A percentile compares a stretch with the other conserved stretches of the same genome.
phyloP scores from a whole-genome alignment of 2,329 filamentous ascomycete genomes.

The Monosporascus cannonballus region DNA sequence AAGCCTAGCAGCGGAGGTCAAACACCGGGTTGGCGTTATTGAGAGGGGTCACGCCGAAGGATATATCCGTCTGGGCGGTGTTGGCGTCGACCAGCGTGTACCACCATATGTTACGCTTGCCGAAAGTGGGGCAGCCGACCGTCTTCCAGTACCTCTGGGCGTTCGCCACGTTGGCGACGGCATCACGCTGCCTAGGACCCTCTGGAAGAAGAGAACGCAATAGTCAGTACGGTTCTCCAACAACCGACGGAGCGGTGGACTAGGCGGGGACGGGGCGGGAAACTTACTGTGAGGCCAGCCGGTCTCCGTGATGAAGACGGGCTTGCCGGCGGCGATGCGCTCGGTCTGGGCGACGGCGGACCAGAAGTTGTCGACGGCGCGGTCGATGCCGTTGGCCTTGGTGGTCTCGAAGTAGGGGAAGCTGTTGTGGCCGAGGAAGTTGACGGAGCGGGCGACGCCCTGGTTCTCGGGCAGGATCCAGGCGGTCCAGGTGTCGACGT shows the following conservation, averaged over 20 bases:
- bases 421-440: conserved; percentile 23
- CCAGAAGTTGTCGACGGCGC: conserved; percentile 20
- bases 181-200: conserved; percentile 19
- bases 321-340: conserved; percentile 20
- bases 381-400: conserved; percentile 20
- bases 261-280: neutral
- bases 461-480: conserved; percentile 23
- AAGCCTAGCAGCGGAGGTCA: conserved; percentile 14
- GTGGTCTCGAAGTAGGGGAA: conserved; percentile 26
- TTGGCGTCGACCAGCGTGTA: conserved; percentile 48
- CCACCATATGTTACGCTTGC: conserved; percentile 41
- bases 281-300: conserved; percentile 24
- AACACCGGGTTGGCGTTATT: conserved; percentile 15
- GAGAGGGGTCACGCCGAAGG: conserved; percentile 20
- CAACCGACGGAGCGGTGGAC: neutral
- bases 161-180: conserved; percentile 21
- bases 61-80: conserved; percentile 25
- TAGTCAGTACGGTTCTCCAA: neutral
- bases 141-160: conserved; percentile 25
- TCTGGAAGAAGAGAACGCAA: conserved; percentile 5
- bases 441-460: conserved; percentile 14
- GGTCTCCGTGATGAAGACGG: conserved; percentile 24
- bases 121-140: conserved; percentile 23
- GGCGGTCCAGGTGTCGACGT: conserved; percentile 26
- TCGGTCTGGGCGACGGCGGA: conserved; percentile 19